phyloP scores from a whole-genome alignment of 352 stramenopile species.

The Pythium brachiatum region DNA sequence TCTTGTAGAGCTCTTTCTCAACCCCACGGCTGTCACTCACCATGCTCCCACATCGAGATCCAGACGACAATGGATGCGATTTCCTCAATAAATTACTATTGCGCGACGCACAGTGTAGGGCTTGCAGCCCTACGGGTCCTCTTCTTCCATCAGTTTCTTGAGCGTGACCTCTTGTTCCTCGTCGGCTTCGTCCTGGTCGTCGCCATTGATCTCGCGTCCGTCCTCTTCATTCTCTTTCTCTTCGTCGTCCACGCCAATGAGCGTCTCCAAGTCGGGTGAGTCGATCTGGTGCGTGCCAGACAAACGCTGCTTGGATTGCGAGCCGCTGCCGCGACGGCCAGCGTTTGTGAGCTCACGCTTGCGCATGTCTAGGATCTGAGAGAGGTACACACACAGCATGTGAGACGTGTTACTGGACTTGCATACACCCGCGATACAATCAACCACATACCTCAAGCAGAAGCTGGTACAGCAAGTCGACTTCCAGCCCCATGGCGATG shows the following conservation, averaged over 20 bases:
- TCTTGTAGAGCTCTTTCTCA: neutral
- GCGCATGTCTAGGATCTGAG: slow-evolving; percentile 55
- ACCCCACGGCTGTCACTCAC: no score
- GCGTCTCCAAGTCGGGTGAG: slow-evolving; percentile 40
- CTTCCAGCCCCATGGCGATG: slow-evolving; percentile 73
- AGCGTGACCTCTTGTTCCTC: slow-evolving; percentile 13
- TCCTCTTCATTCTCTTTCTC: slow-evolving; percentile 40
- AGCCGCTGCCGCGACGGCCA: slow-evolving; percentile 1
- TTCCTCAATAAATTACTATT: slow-evolving; percentile 12
- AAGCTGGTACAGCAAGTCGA: slow-evolving; percentile 73
- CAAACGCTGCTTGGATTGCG: neutral
- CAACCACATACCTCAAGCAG: slow-evolving; percentile 44
- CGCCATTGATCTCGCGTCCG: neutral
- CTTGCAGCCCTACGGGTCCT: slow-evolving; percentile 12
- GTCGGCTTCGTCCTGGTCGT: neutral
- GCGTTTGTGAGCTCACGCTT: slow-evolving; percentile 29
- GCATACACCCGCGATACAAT: neutral
- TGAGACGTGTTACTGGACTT: no score
- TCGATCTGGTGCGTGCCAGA: slow-evolving; percentile 22
- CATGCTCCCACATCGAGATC: neutral
- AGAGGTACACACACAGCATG: neutral
- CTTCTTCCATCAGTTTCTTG: slow-evolving; percentile 8
- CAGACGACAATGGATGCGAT: neutral
- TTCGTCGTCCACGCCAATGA: slow-evolving; percentile 67
- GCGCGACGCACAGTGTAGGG: neutral